Evolutionary conservation across 2,329 filamentous ascomycete species (phyloP), one percentile per base, ranked within the genome.

Genomic region (Fusarium bulbicola): DNA sequence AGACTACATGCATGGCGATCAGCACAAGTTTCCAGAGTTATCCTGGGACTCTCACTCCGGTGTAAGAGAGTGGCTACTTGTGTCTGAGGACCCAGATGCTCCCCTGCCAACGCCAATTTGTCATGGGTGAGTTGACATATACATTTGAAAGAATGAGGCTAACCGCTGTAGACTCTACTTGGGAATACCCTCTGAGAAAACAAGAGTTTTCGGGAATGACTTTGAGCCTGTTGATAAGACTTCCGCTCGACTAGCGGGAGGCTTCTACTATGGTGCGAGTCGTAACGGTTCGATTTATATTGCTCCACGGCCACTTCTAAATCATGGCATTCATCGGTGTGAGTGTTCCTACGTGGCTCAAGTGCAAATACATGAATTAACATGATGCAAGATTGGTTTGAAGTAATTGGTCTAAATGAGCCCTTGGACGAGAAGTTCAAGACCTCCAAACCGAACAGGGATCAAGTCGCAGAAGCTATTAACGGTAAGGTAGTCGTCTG

Each of bases 321-420:
- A 87, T 32, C 84, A 88, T 71, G 87, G 87, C 0, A 81, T 82
- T 28, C 86, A 89, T 77, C 80, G 87, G 63, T 89, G 83, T 84
- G 76, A 79, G 82, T 75, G 36, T 16, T 12, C n/a, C 11, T 21
- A 20, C 20, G 45, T 47, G 9, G 20, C 13, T 37, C 49, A n/a
- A 6, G 7, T 24, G 5, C 8, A 30, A 49, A 18, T 15, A 21
- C 18, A 45, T 14, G 9, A 39, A 30, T 53, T 68, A 40, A 70
- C 26, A 14, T 12, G 8, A 13, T 13, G 28, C 30, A 16, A 84
- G 83, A 88, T 61, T 86, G 87, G 77, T 89, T 82, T 64, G 80
- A 86, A 68, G 76, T 89, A 21, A 75, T 89, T 56, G 86, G 85
- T 7, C 76, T 89, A 58, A 85, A 79, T 14, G 81, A 85, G 60